Evolutionary conservation across 352 stramenopile genomes (phyloP), one percentile per base, ranked within the genome.

Genomic region (Pythium rhizo-oryzae): DNA sequence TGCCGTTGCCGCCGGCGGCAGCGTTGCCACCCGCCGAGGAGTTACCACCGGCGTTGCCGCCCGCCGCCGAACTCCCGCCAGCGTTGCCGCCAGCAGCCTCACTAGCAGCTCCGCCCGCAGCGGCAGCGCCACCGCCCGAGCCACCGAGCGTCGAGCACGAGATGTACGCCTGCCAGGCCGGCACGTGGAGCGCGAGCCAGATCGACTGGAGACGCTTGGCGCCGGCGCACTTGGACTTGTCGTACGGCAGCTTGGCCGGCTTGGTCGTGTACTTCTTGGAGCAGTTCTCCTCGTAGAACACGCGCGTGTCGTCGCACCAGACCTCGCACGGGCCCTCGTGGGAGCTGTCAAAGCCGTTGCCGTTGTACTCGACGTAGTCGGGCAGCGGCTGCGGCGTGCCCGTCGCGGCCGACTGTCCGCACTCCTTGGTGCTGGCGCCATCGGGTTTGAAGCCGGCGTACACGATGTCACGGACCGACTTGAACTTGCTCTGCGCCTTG

Each of bases 251-350:
- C 28, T 33, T 33, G 78, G 78, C 77, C 2, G 74, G 72, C 35
- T 72, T 72, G 3, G 12, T 57, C 4, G 71, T 58, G 60, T 80
- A 81, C 73, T 85, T 72, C 0, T 67, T 47, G 6, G 77, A 65
- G 43, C 77, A 87, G 73, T 87, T 81, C 21, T 78, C 76, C 60
- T 85, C 68, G n/a, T 76, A 65, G 60, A 82, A 88, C 19, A 80
- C 77, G 9, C 72, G 50, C 11, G 59, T 68, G 62, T 85, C 65
- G 46, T 87, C 79, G 52, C 77, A 87, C 75, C 77, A 85, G 52
- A 85, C 55, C 24, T 87, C 79, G 37, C 79, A 83, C 12, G 77
- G 79, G 25, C 77, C 79, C 33, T 77, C 21, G 67, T 82, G 74
- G 0, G 75, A 79, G 0, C 58, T 47, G 28, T 75, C 78, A 46